These are phyloP conservation scores for Xanthoconium separans DNA, from an alignment of 1,284 basidiomycete species.

Conservation along the genomic window DNA sequence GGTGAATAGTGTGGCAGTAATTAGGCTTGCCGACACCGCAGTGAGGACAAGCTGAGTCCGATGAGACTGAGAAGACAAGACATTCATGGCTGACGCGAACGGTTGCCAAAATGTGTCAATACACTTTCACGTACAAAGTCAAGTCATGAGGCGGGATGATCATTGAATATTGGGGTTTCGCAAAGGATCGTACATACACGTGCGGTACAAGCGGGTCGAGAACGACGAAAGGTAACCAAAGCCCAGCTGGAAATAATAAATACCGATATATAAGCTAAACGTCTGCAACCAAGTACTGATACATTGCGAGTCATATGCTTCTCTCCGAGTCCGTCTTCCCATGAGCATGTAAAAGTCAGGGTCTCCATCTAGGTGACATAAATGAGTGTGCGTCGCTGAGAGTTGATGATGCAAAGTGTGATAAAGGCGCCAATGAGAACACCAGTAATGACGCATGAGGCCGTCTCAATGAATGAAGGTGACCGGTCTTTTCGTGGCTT, in stretches of 20 bases:
- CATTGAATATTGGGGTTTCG: neutral
- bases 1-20: slow-evolving; percentile 56
- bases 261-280: slow-evolving; percentile 29
- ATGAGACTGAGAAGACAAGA: slow-evolving; percentile 38
- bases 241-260: slow-evolving; percentile 21
- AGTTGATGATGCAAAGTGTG: slow-evolving; percentile 47
- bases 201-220: slow-evolving; percentile 1
- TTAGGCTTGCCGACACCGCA: slow-evolving; percentile 59
- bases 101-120: neutral
- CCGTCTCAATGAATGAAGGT: slow-evolving; percentile 40
- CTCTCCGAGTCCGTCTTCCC: slow-evolving; percentile 1
- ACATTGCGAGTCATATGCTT: slow-evolving; percentile 13
- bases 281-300: slow-evolving; percentile 11
- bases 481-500: slow-evolving; percentile 24
- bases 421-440: slow-evolving; percentile 55
- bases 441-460: slow-evolving; percentile 53
- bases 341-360: neutral
- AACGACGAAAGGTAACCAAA: slow-evolving; percentile 4
- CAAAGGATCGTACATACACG: too few species aligned
- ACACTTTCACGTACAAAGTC: neutral
- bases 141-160: neutral
- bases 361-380: slow-evolving; percentile 29
- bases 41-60: slow-evolving; percentile 57
- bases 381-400: slow-evolving; percentile 51
- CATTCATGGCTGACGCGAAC: slow-evolving; percentile 23